These are phyloP conservation scores for Jacaranda mimosifolia DNA, from an alignment of 257 asterid species.

Conservation along the genomic window DNA sequence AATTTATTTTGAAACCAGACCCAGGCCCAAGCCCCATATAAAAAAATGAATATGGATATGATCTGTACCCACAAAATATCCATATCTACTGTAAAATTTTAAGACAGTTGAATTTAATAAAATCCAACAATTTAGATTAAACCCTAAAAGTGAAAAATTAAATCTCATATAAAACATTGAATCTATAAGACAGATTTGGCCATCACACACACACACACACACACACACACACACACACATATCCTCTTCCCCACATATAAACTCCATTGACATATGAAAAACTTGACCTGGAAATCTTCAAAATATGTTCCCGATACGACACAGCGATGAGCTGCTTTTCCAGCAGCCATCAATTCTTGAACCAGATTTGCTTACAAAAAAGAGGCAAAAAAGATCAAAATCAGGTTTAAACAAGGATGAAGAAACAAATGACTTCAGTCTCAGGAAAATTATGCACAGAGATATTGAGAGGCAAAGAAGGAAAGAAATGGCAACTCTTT, in stretches of 20 bases:
- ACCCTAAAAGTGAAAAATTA: too few relatives aligned
- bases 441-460: slow-evolving; percentile 54
- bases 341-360: slow-evolving; percentile 16
- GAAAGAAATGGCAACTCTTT: slow-evolving; percentile 68
- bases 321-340: slow-evolving; percentile 10
- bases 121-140: too few relatives aligned
- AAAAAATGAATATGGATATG: too few relatives aligned
- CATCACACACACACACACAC: not conserved
- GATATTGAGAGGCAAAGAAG: slow-evolving; percentile 68
- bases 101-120: too few relatives aligned
- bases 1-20: too few relatives aligned
- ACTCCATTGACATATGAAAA: not conserved
- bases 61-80: too few relatives aligned
- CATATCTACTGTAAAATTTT: too few relatives aligned
- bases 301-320: not conserved
- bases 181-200: too few relatives aligned
- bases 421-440: slow-evolving; percentile 22
- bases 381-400: slow-evolving; percentile 31
- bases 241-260: not conserved
- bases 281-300: not conserved
- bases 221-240: not conserved
- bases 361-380: slow-evolving; percentile 19
- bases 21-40: too few relatives aligned
- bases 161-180: too few relatives aligned
- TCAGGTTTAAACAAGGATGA: slow-evolving; percentile 13